Percentiles rank a stretch among this genome's conserved stretches.
phyloP scores from a whole-genome alignment of 805 yeast genomes.

The Wickerhamiella sergipiensis region DNA sequence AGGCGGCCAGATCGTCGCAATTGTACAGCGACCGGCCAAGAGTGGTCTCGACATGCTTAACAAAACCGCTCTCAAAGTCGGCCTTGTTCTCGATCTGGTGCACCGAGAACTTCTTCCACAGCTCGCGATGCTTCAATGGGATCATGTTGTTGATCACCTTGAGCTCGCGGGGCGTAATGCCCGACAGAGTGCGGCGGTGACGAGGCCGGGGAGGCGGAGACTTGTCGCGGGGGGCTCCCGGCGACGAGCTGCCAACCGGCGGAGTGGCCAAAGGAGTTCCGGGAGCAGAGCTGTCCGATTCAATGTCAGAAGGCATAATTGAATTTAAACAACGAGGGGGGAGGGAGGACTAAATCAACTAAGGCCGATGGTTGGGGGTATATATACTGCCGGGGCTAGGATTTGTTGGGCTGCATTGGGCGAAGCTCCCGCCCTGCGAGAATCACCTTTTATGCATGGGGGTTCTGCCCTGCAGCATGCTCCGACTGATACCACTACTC shows the following conservation, averaged over 20 bases:
- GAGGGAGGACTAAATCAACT: not conserved
- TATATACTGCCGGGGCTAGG: not conserved
- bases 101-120: slow-evolving; percentile 63
- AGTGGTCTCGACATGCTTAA: slow-evolving; percentile 79
- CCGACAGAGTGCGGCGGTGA: slow-evolving; percentile 58
- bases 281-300: not conserved
- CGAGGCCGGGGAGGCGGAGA: not conserved
- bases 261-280: not conserved
- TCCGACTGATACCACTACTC: no score
- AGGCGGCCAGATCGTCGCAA: slow-evolving; percentile 85
- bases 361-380: not conserved
- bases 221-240: not conserved
- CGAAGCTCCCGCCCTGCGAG: not conserved
- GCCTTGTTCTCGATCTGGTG: slow-evolving; percentile 36
- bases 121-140: slow-evolving; percentile 61
- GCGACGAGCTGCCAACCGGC: not conserved
- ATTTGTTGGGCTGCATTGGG: not conserved
- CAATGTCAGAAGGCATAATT: not conserved
- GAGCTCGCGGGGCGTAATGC: slow-evolving; percentile 83
- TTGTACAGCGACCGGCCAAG: slow-evolving; percentile 86
- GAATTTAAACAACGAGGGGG: not conserved
- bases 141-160: slow-evolving; percentile 68
- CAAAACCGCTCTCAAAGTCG: slow-evolving; percentile 53
- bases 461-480: not conserved
- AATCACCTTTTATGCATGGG: not conserved